Evolutionary conservation across 768 basidiomycete genomes (phyloP), one percentile per base, ranked within the genome.

Genomic region (Hypholoma fasciculare): DNA sequence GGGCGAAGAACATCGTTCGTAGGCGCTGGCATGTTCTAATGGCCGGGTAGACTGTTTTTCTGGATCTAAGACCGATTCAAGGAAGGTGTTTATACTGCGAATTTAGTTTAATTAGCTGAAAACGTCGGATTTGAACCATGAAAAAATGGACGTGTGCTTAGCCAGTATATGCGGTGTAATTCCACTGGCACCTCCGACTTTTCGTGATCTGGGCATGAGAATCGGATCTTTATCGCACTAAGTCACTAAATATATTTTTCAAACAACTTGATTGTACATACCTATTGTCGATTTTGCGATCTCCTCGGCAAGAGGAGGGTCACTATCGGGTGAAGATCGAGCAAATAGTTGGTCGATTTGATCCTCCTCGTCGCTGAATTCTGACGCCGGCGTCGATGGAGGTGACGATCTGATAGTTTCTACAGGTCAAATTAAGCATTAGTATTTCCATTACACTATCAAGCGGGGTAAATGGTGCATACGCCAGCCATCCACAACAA

Each of bases 401-500:
- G 76, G 77, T 7, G 78, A 78, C 48, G 71, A 63, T 59, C 64
- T 72, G 48, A 76, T 72, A 0, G 77, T 75, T 40, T 76, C 77
- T 79, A 43, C 20, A 42, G 8, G 42, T 3, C 19, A 46, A 37
- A 37, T 16, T 17, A 40, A 19, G 8, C 44, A 30, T 39, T n/a
- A 40, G 48, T 46, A 49, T 51, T 40, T 2, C 47, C 17, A 8
- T 54, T n/a, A 6, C 38, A 26, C 20, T 19, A 46, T 17, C 49
- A 42, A 49, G 38, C 48, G 52, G 16, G 47, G 16, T 14, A 58
- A 52, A 43, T 78, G 44, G 23, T 46, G 44, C 81, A 44, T 65
- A 89, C 89, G 68, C 86, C 87, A 87, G 27, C 87, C 89, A 68
- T 83, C 78, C 1, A 89, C 80, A 36, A 88, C 64, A 8, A 78